Conservation (phyloP, 2,329 filamentous ascomycete species). For the Talaromyces rugulosus region DNA sequence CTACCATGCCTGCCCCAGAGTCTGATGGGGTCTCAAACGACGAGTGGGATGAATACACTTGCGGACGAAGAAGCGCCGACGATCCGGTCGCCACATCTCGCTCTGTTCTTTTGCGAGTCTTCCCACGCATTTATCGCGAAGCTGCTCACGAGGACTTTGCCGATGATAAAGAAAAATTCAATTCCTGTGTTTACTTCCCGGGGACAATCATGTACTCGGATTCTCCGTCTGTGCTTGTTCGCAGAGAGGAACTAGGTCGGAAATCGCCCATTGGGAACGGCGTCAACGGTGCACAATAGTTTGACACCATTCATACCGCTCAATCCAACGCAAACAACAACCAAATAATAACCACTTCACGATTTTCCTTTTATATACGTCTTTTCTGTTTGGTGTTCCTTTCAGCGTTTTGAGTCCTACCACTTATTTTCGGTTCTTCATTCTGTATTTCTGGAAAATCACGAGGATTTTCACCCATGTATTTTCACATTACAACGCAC, state of each 20-base stretch:
- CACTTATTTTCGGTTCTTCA: neutral
- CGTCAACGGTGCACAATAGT: neutral
- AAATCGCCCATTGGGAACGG: slow-evolving; percentile 16
- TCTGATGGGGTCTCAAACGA: slow-evolving; percentile 31
- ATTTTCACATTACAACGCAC: neutral
- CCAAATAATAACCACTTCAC: neutral
- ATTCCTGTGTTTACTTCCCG: slow-evolving; percentile 44
- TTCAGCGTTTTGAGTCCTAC: neutral
- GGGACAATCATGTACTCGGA: slow-evolving; percentile 50
- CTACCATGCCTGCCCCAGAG: slow-evolving; percentile 44
- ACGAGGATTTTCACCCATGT: neutral
- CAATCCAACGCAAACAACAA: neutral
- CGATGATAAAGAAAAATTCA: slow-evolving; percentile 42
- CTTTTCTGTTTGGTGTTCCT: neutral
- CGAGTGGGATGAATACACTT: slow-evolving; percentile 33
- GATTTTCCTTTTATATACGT: neutral
- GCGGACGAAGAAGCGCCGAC: slow-evolving; percentile 15
- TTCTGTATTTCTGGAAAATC: neutral
- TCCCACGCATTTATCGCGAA: slow-evolving; percentile 52
- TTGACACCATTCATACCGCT: neutral
- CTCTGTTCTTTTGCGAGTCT: slow-evolving; percentile 47
- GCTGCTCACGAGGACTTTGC: slow-evolving; percentile 46
- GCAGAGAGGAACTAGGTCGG: slow-evolving; percentile 37
- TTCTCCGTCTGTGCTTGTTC: slow-evolving; percentile 37
- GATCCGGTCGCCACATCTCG: slow-evolving; percentile 23